Conservation (phyloP, 2,329 filamentous ascomycete species). For the Tolypocladium album region DNA sequence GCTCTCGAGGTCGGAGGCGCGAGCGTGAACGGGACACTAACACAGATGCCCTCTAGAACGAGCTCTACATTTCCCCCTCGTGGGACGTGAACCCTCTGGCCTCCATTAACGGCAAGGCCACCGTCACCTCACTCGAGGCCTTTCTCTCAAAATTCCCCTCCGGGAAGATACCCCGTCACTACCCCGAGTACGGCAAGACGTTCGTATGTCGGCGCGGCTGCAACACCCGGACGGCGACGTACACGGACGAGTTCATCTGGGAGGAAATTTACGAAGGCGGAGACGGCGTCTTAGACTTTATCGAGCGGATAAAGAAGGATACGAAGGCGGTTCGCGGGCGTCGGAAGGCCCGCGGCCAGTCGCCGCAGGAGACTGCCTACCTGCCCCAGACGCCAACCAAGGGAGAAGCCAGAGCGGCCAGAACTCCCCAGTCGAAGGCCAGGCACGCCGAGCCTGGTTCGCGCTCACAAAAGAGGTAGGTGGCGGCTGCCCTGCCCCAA, state of each 20-base stretch:
- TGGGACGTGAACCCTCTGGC: constrained; percentile 80
- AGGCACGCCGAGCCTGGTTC: constrained; percentile 20
- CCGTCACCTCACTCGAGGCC: constrained; percentile 58
- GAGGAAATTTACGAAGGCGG: constrained; percentile 68
- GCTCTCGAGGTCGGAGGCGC: background rate
- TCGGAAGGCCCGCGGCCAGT: constrained; percentile 18
- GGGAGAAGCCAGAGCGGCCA: constrained; percentile 14
- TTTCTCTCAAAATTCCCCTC: constrained; percentile 63
- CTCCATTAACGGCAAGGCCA: constrained; percentile 85
- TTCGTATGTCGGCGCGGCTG: constrained; percentile 87
- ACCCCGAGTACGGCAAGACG: constrained; percentile 69
- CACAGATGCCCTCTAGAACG: constrained; percentile 45
- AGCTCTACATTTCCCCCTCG: constrained; percentile 81
- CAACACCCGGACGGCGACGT: constrained; percentile 78
- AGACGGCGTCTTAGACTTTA: constrained; percentile 51
- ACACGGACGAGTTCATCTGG: constrained; percentile 89
- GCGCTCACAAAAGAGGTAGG: constrained; percentile 18
- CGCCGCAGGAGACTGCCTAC: constrained; percentile 20
- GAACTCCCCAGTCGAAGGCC: constrained; percentile 19
- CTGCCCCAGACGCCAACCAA: constrained; percentile 26
- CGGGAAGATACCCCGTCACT: constrained; percentile 62
- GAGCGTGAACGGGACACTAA: background rate
- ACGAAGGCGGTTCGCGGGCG: constrained; percentile 54
- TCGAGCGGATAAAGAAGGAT: constrained; percentile 56
- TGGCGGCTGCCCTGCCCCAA: background rate